phyloP scores from a whole-genome alignment of 228 moss, liverwort and hornwort genomes.

The Sphagnum fallax region DNA sequence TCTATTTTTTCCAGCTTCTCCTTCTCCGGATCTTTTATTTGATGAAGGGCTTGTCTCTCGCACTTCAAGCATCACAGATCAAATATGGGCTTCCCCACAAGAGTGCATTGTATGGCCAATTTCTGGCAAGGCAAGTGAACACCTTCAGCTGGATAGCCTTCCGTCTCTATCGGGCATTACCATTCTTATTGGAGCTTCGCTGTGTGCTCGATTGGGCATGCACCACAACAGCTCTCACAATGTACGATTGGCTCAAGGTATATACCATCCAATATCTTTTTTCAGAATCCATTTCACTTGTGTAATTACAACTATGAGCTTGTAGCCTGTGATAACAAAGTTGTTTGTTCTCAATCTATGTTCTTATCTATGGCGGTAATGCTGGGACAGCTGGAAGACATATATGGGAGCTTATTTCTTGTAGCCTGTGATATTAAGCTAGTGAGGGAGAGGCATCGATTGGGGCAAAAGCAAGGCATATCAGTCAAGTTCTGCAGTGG shows the following conservation, averaged over 20 bases:
- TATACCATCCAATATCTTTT: neutral
- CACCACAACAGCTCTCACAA: conserved; percentile 36
- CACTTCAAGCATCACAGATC: conserved; percentile 33
- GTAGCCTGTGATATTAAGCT: conserved; percentile 37
- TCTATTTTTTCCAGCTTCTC: conserved; percentile 14
- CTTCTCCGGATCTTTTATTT: conserved; percentile 29
- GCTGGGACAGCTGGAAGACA: conserved; percentile 32
- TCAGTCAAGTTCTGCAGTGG: conserved; percentile 36
- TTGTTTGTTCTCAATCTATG: too few relatives aligned
- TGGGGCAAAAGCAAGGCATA: conserved; percentile 38
- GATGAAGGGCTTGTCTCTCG: conserved; percentile 28
- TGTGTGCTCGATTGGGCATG: conserved; percentile 47
- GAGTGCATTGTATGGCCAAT: conserved; percentile 37
- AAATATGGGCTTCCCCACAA: conserved; percentile 37
- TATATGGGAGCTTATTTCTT: conserved; percentile 42
- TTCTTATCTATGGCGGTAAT: neutral
- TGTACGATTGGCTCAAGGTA: conserved; percentile 51
- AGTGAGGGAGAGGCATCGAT: conserved; percentile 25
- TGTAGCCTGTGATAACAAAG: too few relatives aligned
- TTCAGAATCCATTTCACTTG: neutral
- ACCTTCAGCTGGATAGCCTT: conserved; percentile 29
- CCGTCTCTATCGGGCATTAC: conserved; percentile 31
- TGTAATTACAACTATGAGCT: too few relatives aligned
- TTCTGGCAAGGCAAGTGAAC: conserved; percentile 27
- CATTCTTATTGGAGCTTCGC: conserved; percentile 38